These are phyloP conservation scores for Colletotrichum theobromicola DNA, from an alignment of 2,329 filamentous ascomycete species.

Conservation along the genomic window DNA sequence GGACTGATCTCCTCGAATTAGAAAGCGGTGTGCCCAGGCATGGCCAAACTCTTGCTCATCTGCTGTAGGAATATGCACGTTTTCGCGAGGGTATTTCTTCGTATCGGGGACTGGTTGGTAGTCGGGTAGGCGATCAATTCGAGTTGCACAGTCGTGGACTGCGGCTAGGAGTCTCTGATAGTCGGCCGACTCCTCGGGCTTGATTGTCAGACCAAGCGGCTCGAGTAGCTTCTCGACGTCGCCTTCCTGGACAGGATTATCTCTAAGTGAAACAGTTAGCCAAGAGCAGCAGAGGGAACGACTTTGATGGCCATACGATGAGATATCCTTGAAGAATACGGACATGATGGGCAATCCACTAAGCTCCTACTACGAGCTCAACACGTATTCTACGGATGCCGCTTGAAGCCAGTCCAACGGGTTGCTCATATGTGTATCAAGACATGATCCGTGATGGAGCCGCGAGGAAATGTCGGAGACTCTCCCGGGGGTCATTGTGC, in stretches of 20 bases:
- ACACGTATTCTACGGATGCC: not conserved
- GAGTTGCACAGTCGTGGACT: slow-evolving; percentile 55
- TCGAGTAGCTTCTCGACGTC: slow-evolving; percentile 41
- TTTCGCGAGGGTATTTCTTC: slow-evolving; percentile 48
- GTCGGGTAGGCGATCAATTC: slow-evolving; percentile 47
- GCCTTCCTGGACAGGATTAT: slow-evolving; percentile 45
- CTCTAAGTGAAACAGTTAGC: slow-evolving; percentile 22
- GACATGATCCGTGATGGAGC: not conserved
- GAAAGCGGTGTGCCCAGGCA: slow-evolving; percentile 57
- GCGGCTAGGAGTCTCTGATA: slow-evolving; percentile 54
- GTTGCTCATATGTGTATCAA: not conserved
- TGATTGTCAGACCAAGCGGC: slow-evolving; percentile 40
- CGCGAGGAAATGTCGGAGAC: not conserved
- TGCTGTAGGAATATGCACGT: slow-evolving; percentile 42
- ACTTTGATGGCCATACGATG: slow-evolving; percentile 28
- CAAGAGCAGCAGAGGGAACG: no score
- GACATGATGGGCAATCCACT: slow-evolving; percentile 32
- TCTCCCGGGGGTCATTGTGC: not conserved
- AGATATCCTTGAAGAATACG: slow-evolving; percentile 44
- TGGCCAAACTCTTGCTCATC: slow-evolving; percentile 50
- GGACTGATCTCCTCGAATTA: slow-evolving; percentile 35
- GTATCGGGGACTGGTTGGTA: slow-evolving; percentile 48
- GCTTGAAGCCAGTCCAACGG: not conserved
- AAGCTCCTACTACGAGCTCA: not conserved
- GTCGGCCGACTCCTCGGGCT: slow-evolving; percentile 42